Evolutionary conservation across 1,284 basidiomycete genomes (phyloP).

Genomic region (Rhodotorula sp.): DNA sequence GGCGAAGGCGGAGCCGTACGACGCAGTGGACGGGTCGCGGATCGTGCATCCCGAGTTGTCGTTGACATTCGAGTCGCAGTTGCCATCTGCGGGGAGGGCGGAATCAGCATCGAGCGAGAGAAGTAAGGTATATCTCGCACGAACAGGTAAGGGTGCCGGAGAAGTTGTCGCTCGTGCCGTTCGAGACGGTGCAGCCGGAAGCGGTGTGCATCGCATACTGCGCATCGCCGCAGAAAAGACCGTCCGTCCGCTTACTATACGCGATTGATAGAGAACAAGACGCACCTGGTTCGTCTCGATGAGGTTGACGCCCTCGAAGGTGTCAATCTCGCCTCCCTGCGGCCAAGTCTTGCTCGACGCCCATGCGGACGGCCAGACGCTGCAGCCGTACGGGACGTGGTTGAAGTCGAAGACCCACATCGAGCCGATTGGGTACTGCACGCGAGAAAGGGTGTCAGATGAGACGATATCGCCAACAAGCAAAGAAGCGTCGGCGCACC

Average conservation of each 20-base stretch:
- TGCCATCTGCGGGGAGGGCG: constrained; percentile 9
- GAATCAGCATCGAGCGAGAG: accelerated
- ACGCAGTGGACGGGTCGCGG: constrained; percentile 41
- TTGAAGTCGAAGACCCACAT: constrained; percentile 28
- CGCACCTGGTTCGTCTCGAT: constrained; percentile 2
- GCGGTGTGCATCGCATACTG: constrained; percentile 60
- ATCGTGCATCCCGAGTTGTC: constrained; percentile 64
- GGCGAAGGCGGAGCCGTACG: constrained; percentile 48
- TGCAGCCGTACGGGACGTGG: constrained; percentile 33
- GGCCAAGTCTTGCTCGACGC: constrained; percentile 24
- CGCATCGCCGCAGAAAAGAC: background rate
- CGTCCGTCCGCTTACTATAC: background rate
- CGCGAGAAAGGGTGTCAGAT: background rate
- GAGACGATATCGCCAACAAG: background rate
- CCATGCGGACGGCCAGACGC: constrained; percentile 30
- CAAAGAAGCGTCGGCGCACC: background rate
- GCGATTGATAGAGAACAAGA: no score
- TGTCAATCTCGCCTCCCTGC: constrained; percentile 73
- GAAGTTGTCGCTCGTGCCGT: constrained; percentile 35
- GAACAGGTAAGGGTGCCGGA: constrained; percentile 44
- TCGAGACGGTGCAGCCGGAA: constrained; percentile 41
- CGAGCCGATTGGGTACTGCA: constrained; percentile 31
- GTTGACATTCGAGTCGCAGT: constrained; percentile 48
- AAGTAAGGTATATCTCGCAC: background rate
- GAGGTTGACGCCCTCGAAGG: constrained; percentile 68